Percentiles rank a stretch among this genome's conserved stretches.
These are phyloP conservation scores for Solanum corneliomulleri DNA, from an alignment of 257 asterid genomes.

Conservation along the genomic window DNA sequence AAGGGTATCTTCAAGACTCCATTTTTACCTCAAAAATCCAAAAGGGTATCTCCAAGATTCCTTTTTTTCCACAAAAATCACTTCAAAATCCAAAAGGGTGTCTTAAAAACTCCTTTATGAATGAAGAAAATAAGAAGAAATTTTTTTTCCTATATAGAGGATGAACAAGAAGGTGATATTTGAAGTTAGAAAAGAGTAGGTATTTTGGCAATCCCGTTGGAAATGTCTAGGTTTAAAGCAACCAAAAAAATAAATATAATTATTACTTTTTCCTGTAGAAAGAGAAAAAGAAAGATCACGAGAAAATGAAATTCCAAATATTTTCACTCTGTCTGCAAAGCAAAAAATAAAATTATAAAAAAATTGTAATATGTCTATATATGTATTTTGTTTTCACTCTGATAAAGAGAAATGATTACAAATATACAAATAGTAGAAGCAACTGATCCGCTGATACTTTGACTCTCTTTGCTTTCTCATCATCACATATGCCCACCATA, in stretches of 20 bases:
- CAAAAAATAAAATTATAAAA: background rate
- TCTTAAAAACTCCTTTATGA: background rate
- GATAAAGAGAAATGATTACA: constrained; percentile 12
- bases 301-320: background rate
- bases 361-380: background rate
- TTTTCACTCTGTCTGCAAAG: background rate
- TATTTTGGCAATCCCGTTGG: background rate
- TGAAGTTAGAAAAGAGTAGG: background rate
- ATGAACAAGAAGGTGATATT: background rate
- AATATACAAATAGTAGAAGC: constrained; percentile 8
- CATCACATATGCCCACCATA: background rate
- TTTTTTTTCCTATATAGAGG: background rate
- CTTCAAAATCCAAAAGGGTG: background rate
- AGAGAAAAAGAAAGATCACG: background rate
- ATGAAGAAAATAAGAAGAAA: background rate
- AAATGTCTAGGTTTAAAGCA: constrained; percentile 1
- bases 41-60: background rate
- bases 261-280: background rate
- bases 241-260: background rate
- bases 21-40: constrained; percentile 23
- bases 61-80: background rate
- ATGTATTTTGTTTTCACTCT: background rate
- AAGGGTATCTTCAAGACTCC: constrained; percentile 9
- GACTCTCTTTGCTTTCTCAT: background rate
- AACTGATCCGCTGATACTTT: constrained; percentile 9